Evolutionary conservation across 192 early-diverging fungal genomes (phyloP).

Genomic region (Coemansia biformis): DNA sequence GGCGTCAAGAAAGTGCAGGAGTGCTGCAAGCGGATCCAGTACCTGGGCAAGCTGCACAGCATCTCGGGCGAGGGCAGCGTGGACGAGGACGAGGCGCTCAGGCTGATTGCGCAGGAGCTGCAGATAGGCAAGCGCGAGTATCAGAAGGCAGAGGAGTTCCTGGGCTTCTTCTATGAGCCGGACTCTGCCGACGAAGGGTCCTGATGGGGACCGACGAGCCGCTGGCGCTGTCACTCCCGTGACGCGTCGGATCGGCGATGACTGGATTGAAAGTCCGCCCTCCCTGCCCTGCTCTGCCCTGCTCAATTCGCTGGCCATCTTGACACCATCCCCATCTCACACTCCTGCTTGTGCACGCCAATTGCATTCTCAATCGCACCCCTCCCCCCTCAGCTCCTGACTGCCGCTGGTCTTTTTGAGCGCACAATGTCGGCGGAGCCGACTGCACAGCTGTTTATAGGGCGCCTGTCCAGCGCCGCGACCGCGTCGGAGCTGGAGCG

Average conservation of each 20-base stretch:
- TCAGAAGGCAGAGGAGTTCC: constrained; percentile 61
- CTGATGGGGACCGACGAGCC: too few species aligned
- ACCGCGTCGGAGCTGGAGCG: constrained; percentile 21
- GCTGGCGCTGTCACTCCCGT: too few species aligned
- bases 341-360: too few species aligned
- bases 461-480: constrained; percentile 32
- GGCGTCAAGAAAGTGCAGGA: constrained; percentile 73
- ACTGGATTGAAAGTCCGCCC: too few species aligned
- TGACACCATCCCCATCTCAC: too few species aligned
- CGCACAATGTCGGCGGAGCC: not conserved
- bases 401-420: not conserved
- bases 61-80: constrained; percentile 47
- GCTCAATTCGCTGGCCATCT: too few species aligned
- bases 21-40: constrained; percentile 86
- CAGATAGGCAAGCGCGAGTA: constrained; percentile 63
- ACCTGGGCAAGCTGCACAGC: constrained; percentile 58
- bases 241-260: too few species aligned
- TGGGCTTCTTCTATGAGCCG: constrained; percentile 63
- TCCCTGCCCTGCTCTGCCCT: too few species aligned
- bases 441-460: constrained; percentile 40
- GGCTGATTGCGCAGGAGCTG: constrained; percentile 53
- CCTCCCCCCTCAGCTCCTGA: not conserved
- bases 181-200: constrained; percentile 21
- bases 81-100: constrained; percentile 54
- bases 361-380: too few species aligned